Percentiles rank a stretch among this genome's conserved stretches.
phyloP scores from a whole-genome alignment of 768 basidiomycete species.

The Boletus patriciae region DNA sequence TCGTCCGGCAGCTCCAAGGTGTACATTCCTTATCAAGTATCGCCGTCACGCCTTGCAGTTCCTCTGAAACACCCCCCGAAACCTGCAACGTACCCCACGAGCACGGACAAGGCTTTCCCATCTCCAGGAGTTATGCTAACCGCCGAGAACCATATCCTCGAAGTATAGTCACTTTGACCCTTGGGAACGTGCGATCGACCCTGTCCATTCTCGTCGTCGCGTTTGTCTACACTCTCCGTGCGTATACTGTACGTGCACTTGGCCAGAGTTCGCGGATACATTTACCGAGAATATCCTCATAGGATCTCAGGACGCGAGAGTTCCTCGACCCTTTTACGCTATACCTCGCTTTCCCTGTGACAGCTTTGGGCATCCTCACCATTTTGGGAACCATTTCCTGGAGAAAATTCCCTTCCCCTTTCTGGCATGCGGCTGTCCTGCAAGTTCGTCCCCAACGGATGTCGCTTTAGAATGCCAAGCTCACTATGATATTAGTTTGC shows the following conservation, averaged over 20 bases:
- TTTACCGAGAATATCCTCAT: constrained; percentile 4
- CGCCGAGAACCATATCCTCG: constrained; percentile 5
- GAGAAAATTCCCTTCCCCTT: constrained; percentile 18
- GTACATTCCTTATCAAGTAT: not conserved
- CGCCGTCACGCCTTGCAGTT: not conserved
- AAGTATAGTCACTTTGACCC: not conserved
- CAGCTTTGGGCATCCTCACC: constrained; percentile 20
- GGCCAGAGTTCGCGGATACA: not conserved
- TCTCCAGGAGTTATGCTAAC: not conserved
- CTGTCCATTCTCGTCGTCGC: constrained; percentile 16
- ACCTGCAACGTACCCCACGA: constrained; percentile 10
- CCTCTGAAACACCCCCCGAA: constrained; percentile 8
- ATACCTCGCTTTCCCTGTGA: constrained; percentile 27
- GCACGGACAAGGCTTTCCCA: constrained; percentile 1
- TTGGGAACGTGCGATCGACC: constrained; percentile 14
- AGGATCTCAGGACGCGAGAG: constrained; percentile 23
- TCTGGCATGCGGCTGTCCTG: constrained; percentile 35
- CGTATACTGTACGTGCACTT: constrained; percentile 21
- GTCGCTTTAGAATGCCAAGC: not conserved
- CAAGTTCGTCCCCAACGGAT: constrained; percentile 30
- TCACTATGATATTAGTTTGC: constrained; percentile 26
- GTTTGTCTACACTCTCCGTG: constrained; percentile 13
- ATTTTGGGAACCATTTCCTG: constrained; percentile 20
- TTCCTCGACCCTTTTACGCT: constrained; percentile 21
- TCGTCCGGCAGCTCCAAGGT: constrained; percentile 1